Base-by-base conservation (phyloP, 2,329 filamentous ascomycete genomes). In the Ceratocystis lukuohia region DNA sequence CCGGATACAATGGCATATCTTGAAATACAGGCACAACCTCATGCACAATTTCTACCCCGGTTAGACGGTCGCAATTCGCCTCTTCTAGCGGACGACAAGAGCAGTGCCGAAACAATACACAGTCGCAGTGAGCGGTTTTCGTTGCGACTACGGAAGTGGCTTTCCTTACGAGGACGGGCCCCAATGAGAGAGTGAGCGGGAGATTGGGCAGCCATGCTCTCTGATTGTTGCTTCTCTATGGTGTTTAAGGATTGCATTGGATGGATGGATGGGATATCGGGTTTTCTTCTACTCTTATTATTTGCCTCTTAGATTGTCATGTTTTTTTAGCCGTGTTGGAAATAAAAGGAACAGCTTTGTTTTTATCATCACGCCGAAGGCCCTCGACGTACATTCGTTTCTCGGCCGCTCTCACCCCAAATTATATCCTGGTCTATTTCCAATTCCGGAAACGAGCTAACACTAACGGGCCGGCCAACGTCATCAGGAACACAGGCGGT, bases 11-110 rank as follows among this genome's bases (percentile, higher is more conserved):
- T 28, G 17, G 28, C 62, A 6, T 56, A 62, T 28, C 66, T 68
- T 61, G 66, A 66, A 61, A 59, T 68, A 15, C 63, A 65, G 63
- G 53, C 44, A 12, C 48, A 64, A 20, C 22, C 62, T 5, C 37
- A 28, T 28, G 8, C 53, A 20, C 37, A 41, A 4, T 15, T 15
- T 41, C 37, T 41, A 41, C 37, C 37, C 37, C 37, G 3, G 10
- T 41, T 41, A 41, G 50, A n/a, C 46, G 22, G 48, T n/a, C 41
- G 44, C 56, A 37, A 44, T 20, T 37, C 41, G 45, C 41, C 20
- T 17, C 17, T 50, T 17, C 25, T 25, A 30, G 61, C 17, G 2
- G 46, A 63, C 25, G 41, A 50, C 44, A 48, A 48, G 61, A 50
- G 37, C 44, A 63, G 61, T 22, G 63, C 12, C 4, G 50, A 45